A percentile compares a stretch with the other conserved stretches of the same genome.
phyloP scores from a whole-genome alignment of 257 asterid species.

The Nicotiana tomentosiformis region DNA sequence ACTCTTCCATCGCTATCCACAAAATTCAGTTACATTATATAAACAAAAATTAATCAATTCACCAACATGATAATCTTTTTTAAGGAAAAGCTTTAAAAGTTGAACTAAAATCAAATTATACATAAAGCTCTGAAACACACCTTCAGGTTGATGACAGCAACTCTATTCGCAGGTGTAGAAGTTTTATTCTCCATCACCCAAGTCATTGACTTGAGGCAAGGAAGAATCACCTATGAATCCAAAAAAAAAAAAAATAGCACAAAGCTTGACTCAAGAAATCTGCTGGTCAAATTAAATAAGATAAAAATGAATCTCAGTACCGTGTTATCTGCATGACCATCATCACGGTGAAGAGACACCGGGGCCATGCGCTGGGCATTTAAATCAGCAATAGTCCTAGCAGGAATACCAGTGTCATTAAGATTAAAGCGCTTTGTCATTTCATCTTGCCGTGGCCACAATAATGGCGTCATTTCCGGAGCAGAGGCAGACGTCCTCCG shows the following conservation, averaged over 20 bases:
- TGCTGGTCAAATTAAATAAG: not conserved
- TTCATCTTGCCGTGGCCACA: conserved; percentile 86
- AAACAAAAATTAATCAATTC: not conserved
- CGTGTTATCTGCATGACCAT: conserved; percentile 51
- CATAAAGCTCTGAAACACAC: conserved; percentile 31
- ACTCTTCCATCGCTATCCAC: not conserved
- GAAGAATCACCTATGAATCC: conserved; percentile 53
- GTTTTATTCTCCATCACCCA: conserved; percentile 90
- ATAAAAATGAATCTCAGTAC: conserved; percentile 28
- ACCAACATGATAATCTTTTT: not conserved
- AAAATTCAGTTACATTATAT: not conserved
- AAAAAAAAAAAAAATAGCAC: conserved; percentile 3
- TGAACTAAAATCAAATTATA: not conserved
- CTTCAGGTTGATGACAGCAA: conserved; percentile 85
- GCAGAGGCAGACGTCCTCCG: conserved; percentile 29
- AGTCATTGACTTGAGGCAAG: conserved; percentile 90
- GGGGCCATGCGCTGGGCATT: conserved; percentile 51
- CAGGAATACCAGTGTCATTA: conserved; percentile 43
- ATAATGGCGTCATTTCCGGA: conserved; percentile 52
- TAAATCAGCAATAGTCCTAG: conserved; percentile 36
- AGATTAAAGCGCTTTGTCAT: conserved; percentile 49
- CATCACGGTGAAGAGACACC: conserved; percentile 47
- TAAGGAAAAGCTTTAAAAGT: not conserved
- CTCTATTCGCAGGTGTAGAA: conserved; percentile 53
- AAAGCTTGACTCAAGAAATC: conserved; percentile 2